These are phyloP conservation scores for Tilletia horrida DNA, from an alignment of 1,284 basidiomycete genomes.

Conservation along the genomic window DNA sequence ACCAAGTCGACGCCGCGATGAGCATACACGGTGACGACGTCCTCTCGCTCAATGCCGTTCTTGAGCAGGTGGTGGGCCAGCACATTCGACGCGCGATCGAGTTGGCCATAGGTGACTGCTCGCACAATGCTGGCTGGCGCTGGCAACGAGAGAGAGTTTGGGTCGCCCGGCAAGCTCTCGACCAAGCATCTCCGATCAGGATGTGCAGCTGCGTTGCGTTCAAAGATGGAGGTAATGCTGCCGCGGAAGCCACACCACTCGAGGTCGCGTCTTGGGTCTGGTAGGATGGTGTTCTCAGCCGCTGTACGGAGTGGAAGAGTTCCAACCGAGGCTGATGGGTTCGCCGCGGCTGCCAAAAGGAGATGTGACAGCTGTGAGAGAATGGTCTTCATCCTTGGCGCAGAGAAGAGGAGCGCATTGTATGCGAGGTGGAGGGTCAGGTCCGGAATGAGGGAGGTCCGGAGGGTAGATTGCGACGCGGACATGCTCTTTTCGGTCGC, in stretches of 20 bases:
- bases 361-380: conserved; percentile 82
- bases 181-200: conserved; percentile 50
- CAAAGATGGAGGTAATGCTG: conserved; percentile 73
- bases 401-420: conserved; percentile 90
- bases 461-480: conserved; percentile 19
- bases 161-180: conserved; percentile 61
- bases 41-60: conserved; percentile 81
- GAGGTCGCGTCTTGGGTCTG: conserved; percentile 79
- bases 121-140: conserved; percentile 60
- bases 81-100: conserved; percentile 81
- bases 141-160: conserved; percentile 75
- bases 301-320: conserved; percentile 58
- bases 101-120: conserved; percentile 74
- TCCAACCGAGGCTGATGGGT: conserved; percentile 54
- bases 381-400: conserved; percentile 71
- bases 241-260: conserved; percentile 98
- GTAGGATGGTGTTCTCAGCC: conserved; percentile 71
- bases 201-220: conserved; percentile 44
- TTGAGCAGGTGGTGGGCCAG: conserved; percentile 85
- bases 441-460: conserved; percentile 58
- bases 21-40: conserved; percentile 99
- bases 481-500: conserved; percentile 12
- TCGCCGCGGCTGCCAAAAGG: conserved; percentile 67
- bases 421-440: conserved; percentile 81
- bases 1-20: conserved; percentile 94